phyloP scores from a whole-genome alignment of 1,139 yeast genomes.

The Candida tunisiensis region DNA sequence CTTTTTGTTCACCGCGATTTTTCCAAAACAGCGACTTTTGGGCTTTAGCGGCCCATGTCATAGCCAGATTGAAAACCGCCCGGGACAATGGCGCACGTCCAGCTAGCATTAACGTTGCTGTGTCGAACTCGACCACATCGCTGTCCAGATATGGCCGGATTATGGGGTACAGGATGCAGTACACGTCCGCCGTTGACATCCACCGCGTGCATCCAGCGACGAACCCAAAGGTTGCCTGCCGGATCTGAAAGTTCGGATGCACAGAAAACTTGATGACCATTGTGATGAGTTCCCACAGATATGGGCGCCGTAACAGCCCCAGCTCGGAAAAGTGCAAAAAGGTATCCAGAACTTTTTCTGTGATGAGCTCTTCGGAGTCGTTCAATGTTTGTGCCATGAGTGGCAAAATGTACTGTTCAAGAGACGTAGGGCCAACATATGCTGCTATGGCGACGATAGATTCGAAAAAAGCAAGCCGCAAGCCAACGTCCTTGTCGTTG shows the following conservation, averaged over 20 bases:
- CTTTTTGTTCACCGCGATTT: slow-evolving; percentile 2
- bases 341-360: slow-evolving; percentile 54
- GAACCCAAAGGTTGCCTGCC: slow-evolving; percentile 50
- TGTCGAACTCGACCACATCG: slow-evolving; percentile 51
- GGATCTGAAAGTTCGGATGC: slow-evolving; percentile 81
- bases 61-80: slow-evolving; percentile 45
- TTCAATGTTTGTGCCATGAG: slow-evolving; percentile 63
- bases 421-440: slow-evolving; percentile 61
- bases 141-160: slow-evolving; percentile 62
- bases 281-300: slow-evolving; percentile 34
- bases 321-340: slow-evolving; percentile 39
- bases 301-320: slow-evolving; percentile 32
- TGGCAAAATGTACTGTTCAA: slow-evolving; percentile 83
- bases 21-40: slow-evolving; percentile 70
- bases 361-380: slow-evolving; percentile 74
- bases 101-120: slow-evolving; percentile 49
- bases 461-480: slow-evolving; percentile 55
- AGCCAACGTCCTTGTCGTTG: slow-evolving; percentile 56
- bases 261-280: slow-evolving; percentile 36
- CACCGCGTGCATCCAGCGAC: slow-evolving; percentile 46
- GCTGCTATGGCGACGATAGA: slow-evolving; percentile 69
- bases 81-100: slow-evolving; percentile 51
- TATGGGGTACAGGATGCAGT: slow-evolving; percentile 70
- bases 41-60: slow-evolving; percentile 58
- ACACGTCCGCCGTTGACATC: slow-evolving; percentile 58